These are phyloP conservation scores for Heliocybe sulcata DNA, from an alignment of 1,284 basidiomycete species.

Conservation along the genomic window DNA sequence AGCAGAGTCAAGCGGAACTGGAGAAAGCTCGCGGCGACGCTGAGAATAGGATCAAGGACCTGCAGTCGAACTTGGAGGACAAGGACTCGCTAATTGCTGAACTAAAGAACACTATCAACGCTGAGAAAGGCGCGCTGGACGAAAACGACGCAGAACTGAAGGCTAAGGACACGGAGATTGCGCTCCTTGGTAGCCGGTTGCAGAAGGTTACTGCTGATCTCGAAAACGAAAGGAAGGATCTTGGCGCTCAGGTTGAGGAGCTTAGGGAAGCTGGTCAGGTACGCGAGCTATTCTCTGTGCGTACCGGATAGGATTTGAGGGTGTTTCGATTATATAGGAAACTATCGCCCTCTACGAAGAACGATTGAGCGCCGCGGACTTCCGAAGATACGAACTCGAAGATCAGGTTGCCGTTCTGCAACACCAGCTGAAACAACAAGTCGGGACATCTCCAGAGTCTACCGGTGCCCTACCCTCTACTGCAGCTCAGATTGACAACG, in stretches of 20 bases:
- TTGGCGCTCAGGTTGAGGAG: slow-evolving; percentile 70
- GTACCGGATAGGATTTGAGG: slow-evolving; percentile 11
- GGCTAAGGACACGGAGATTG: slow-evolving; percentile 50
- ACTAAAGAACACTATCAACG: slow-evolving; percentile 44
- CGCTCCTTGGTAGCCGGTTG: slow-evolving; percentile 41
- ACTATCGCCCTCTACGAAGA: slow-evolving; percentile 92
- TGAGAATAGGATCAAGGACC: slow-evolving; percentile 37
- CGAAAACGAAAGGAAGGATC: slow-evolving; percentile 60
- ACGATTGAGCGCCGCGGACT: slow-evolving; percentile 64
- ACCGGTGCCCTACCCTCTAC: slow-evolving; percentile 37
- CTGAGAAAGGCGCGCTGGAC: slow-evolving; percentile 44
- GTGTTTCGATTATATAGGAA: slow-evolving; percentile 42
- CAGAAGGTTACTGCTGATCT: slow-evolving; percentile 42
- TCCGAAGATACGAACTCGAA: slow-evolving; percentile 74
- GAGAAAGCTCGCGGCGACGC: slow-evolving; percentile 37
- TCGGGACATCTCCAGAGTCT: slow-evolving; percentile 30
- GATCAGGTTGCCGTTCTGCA: slow-evolving; percentile 60
- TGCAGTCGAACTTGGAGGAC: slow-evolving; percentile 41
- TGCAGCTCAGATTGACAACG: slow-evolving; percentile 88
- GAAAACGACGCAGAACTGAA: slow-evolving; percentile 42
- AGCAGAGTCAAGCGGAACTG: slow-evolving; percentile 33
- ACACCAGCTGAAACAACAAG: slow-evolving; percentile 36
- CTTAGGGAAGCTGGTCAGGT: slow-evolving; percentile 81
- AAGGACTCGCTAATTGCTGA: slow-evolving; percentile 35
- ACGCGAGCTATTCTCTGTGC: slow-evolving; percentile 10